These are phyloP conservation scores for Pouteria glomerata DNA, from an alignment of 148 eudicot species.

Conservation along the genomic window DNA sequence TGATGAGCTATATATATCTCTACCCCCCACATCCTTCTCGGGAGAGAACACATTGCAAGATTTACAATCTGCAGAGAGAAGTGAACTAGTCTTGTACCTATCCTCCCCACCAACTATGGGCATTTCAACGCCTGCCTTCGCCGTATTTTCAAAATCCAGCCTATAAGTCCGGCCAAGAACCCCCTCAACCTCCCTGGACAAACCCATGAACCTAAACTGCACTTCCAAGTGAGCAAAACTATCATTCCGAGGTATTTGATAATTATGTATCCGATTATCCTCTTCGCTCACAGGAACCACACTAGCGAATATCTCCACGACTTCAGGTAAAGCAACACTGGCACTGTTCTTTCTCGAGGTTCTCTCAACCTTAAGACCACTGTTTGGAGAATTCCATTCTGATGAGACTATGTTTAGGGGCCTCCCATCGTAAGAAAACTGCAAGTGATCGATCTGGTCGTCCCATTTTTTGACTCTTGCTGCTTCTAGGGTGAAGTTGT, in stretches of 20 bases:
- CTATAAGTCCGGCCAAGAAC: constrained; percentile 24
- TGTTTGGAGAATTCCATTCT: constrained; percentile 19
- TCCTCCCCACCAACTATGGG: constrained; percentile 31
- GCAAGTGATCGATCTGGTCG: constrained; percentile 21
- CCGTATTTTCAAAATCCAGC: constrained; percentile 26
- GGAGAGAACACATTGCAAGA: constrained; percentile 19
- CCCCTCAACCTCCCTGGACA: constrained; percentile 24
- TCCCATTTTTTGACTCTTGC: constrained; percentile 25
- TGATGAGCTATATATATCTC: not conserved
- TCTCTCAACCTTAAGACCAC: constrained; percentile 19
- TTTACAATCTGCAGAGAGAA: constrained; percentile 19
- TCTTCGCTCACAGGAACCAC: constrained; percentile 28
- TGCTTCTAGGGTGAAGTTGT: constrained; percentile 29
- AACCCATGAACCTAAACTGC: constrained; percentile 25
- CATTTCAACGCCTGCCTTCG: constrained; percentile 29
- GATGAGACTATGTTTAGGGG: constrained; percentile 11
- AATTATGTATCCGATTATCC: constrained; percentile 23
- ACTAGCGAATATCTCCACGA: constrained; percentile 19
- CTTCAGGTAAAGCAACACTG: constrained; percentile 7
- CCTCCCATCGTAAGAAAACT: constrained; percentile 22
- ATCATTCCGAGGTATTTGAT: constrained; percentile 25
- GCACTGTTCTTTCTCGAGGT: constrained; percentile 25
- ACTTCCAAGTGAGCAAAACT: constrained; percentile 29
- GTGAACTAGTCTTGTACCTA: constrained; percentile 27
- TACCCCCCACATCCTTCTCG: not conserved